Evolutionary conservation across 1,139 yeast genomes (phyloP).

Genomic region (Geotrichum citri-aurantii): DNA sequence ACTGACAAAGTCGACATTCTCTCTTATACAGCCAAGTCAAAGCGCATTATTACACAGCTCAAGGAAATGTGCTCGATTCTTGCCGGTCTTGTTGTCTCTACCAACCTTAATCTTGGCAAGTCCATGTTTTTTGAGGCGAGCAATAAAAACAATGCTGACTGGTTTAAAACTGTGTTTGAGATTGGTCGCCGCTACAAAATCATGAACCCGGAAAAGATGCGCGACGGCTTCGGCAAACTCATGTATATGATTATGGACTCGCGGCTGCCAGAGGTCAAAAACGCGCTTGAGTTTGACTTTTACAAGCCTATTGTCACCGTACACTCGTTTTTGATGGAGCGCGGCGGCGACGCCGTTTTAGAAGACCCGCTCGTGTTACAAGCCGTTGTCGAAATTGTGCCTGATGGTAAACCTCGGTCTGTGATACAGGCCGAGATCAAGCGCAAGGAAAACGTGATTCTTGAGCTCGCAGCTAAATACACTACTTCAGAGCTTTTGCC

Average conservation of each 20-base stretch:
- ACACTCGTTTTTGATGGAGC: constrained; percentile 41
- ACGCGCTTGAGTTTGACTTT: constrained; percentile 63
- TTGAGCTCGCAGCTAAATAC: constrained; percentile 45
- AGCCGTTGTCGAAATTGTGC: constrained; percentile 60
- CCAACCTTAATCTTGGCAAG: constrained; percentile 61
- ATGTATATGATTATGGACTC: constrained; percentile 81
- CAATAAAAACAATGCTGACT: constrained; percentile 57
- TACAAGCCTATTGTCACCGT: constrained; percentile 65
- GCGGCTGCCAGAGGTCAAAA: constrained; percentile 57
- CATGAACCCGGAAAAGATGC: constrained; percentile 73
- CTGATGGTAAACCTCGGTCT: constrained; percentile 49
- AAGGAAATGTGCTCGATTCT: constrained; percentile 68
- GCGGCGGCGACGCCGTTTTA: constrained; percentile 41
- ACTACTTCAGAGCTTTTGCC: constrained; percentile 26
- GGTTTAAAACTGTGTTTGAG: constrained; percentile 64
- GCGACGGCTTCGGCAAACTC: constrained; percentile 66
- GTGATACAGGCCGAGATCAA: constrained; percentile 52
- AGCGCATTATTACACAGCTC: constrained; percentile 60
- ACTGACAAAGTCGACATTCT: constrained; percentile 67
- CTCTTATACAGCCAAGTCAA: constrained; percentile 56
- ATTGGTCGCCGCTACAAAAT: constrained; percentile 71
- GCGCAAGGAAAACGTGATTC: constrained; percentile 59
- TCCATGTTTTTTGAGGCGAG: constrained; percentile 51
- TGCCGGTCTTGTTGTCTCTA: constrained; percentile 68
- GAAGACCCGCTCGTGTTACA: constrained; percentile 51